Base-by-base conservation (phyloP, 2,329 filamentous ascomycete genomes). In the Exophiala xenobiotica region DNA sequence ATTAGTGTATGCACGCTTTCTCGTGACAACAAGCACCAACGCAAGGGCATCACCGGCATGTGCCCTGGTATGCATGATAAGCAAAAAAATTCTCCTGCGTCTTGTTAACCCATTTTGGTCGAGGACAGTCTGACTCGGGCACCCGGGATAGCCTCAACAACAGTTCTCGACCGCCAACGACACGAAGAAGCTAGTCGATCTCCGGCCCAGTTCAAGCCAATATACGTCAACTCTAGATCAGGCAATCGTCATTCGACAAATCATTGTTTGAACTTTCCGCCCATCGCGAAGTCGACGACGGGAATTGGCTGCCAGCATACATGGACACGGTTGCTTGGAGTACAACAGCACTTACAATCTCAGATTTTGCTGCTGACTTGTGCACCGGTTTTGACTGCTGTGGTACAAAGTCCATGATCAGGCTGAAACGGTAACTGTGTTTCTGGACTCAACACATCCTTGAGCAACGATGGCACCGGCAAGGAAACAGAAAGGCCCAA, bases 401-500 rank as follows among this genome's bases (percentile, higher is more conserved):
- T 35, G 31, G n/a, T 16, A 43, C 47, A 19, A 27, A 11, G 18
- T 31, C 27, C 16, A 18, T 24, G 18, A 44, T 38, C 39, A 49
- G 31, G 47, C 47, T 44, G 31, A 49, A 20, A 38, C 47, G 29
- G 18, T 40, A 22, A 40, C 38, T 20, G n/a, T n/a, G 8, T 20
- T 40, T 16, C 18, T 1, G 31, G 3, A 5, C 31, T 35, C 18
- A 16, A 35, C 8, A 35, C 7, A 14, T 35, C 31, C 31, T 12
- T 35, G 19, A 20, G 38, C 19, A 40, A 22, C 20, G 40, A 52
- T 52, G 53, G 46, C 53, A 18, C 46, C 53, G 33, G 23, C 20
- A 26, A 52, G 46, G 39, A 49, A 53, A 26, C 49, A 46, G 24
- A 53, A 50, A 33, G 53, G 23, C 6, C 3, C 41, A 44, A 40